Base-by-base conservation (phyloP, 2,329 filamentous ascomycete genomes). In the Trichoderma brevicompactum region DNA sequence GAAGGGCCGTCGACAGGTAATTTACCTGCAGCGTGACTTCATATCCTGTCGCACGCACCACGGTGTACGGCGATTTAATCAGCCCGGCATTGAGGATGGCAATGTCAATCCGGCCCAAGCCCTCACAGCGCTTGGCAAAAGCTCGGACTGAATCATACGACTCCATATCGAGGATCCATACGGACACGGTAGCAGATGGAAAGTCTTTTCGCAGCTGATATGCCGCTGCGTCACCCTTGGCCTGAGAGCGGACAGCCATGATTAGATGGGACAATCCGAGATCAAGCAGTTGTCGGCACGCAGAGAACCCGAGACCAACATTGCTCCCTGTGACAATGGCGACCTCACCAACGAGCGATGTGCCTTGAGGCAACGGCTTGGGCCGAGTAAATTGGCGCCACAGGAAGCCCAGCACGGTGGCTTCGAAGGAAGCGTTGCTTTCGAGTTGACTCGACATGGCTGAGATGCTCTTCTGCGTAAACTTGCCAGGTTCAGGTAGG, bases 261-360 rank as follows among this genome's bases (percentile, higher is more conserved):
- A 80, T 76, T 38, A 80, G 70, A 12, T 70, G 73, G 2, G 69
- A 65, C 5, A 76, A 71, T 6, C 71, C 70, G 2, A 77, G 72
- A 5, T 61, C 59, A 36, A 75, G 71, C n/a, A 78, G 70, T 43
- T 79, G 74, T 6, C 70, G 68, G 12, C 73, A 72, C n/a, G 73
- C 70, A 67, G 78, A 74, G 5, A 76, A 68, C 6, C 76, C 77
- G 4, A 79, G 64, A 1, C 78, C 76, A 7, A 67, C 70, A 62
- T 77, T 79, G 28, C 74, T 71, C 7, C 77, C 78, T 4, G 75
- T 77, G 23, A 79, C 65, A 53, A 78, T 68, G 46, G 76, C 65
- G 2, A 70, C 67, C 28, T 72, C 65, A 6, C 69, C 69, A 13
- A 1, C 19, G 15, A 55, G 60, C 1, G 55, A 10, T 5, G 19